Percentiles rank a stretch among this genome's conserved stretches.
These are phyloP conservation scores for Kwoniella newhampshirensis DNA, from an alignment of 768 basidiomycete genomes.

Conservation along the genomic window DNA sequence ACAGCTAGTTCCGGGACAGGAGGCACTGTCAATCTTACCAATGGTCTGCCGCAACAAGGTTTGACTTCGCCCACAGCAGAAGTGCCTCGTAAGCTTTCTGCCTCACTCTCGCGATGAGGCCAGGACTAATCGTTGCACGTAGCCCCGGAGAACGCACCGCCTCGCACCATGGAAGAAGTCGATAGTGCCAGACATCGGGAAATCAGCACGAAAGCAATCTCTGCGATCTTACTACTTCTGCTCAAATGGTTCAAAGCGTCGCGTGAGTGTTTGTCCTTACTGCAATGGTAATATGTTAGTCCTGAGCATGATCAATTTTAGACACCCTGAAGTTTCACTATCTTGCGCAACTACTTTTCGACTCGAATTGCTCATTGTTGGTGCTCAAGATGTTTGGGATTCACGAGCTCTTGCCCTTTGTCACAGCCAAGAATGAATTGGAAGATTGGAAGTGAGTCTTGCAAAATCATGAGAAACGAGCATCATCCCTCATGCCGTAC, in stretches of 20 bases:
- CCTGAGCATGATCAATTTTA: slow-evolving; percentile 49
- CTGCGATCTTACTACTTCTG: slow-evolving; percentile 83
- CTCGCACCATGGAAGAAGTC: slow-evolving; percentile 78
- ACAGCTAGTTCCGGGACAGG: slow-evolving; percentile 66
- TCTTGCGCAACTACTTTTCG: slow-evolving; percentile 88
- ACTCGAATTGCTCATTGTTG: slow-evolving; percentile 88
- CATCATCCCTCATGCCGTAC: too few species aligned
- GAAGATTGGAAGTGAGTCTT: slow-evolving; percentile 54
- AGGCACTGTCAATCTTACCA: slow-evolving; percentile 13
- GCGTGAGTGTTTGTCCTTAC: slow-evolving; percentile 62
- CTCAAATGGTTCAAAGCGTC: slow-evolving; percentile 99
- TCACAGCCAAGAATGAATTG: slow-evolving; percentile 82
- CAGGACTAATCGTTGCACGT: neutral
- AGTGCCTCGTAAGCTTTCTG: slow-evolving; percentile 36
- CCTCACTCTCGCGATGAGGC: neutral
- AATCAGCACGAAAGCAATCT: slow-evolving; percentile 95
- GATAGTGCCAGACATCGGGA: slow-evolving; percentile 94
- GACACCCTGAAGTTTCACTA: slow-evolving; percentile 99
- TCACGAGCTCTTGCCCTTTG: slow-evolving; percentile 79
- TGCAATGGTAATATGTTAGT: neutral
- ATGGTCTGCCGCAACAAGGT: slow-evolving; percentile 14
- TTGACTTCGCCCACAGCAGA: slow-evolving; percentile 43
- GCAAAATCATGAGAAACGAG: too few species aligned
- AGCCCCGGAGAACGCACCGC: slow-evolving; percentile 57
- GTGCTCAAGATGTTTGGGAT: slow-evolving; percentile 98